Evolutionary conservation across 2,329 filamentous ascomycete genomes (phyloP).

Genomic region (Ascochyta viciae-villosae): DNA sequence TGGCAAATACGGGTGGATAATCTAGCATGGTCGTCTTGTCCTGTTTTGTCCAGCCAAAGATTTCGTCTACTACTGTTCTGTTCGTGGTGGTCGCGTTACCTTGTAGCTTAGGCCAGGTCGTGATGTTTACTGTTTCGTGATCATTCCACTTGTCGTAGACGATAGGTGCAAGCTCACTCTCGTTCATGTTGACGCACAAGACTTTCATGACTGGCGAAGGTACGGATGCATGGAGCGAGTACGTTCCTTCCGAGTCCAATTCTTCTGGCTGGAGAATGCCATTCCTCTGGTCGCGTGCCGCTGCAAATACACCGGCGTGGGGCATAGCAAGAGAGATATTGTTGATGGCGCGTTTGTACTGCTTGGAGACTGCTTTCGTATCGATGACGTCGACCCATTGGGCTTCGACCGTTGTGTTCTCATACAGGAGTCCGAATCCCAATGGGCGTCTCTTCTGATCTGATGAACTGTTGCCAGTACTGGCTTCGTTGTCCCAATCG

Average conservation of each 20-base stretch:
- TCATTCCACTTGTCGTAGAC: slow-evolving; percentile 69
- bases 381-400: slow-evolving; percentile 72
- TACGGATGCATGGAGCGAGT: slow-evolving; percentile 71
- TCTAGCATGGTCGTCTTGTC: slow-evolving; percentile 60
- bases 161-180: slow-evolving; percentile 66
- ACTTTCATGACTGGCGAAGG: slow-evolving; percentile 75
- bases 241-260: slow-evolving; percentile 70
- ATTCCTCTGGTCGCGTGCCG: slow-evolving; percentile 68
- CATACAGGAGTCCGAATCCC: slow-evolving; percentile 69
- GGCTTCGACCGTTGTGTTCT: slow-evolving; percentile 74
- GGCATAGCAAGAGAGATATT: slow-evolving; percentile 82
- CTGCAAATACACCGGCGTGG: slow-evolving; percentile 71
- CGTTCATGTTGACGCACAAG: slow-evolving; percentile 71
- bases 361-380: slow-evolving; percentile 58
- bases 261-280: slow-evolving; percentile 71
- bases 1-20: slow-evolving; percentile 53
- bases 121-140: slow-evolving; percentile 27
- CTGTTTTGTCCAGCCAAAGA: slow-evolving; percentile 72
- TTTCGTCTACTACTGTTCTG: slow-evolving; percentile 66
- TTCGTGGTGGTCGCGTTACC: slow-evolving; percentile 37
- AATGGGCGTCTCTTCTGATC: slow-evolving; percentile 60
- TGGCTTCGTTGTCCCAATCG: slow-evolving; percentile 61
- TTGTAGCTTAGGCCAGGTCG: slow-evolving; percentile 26
- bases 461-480: slow-evolving; percentile 53
- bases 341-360: slow-evolving; percentile 68